Evolutionary conservation across 2,329 filamentous ascomycete genomes (phyloP).

Genomic region (Diaporthe citriasiana): DNA sequence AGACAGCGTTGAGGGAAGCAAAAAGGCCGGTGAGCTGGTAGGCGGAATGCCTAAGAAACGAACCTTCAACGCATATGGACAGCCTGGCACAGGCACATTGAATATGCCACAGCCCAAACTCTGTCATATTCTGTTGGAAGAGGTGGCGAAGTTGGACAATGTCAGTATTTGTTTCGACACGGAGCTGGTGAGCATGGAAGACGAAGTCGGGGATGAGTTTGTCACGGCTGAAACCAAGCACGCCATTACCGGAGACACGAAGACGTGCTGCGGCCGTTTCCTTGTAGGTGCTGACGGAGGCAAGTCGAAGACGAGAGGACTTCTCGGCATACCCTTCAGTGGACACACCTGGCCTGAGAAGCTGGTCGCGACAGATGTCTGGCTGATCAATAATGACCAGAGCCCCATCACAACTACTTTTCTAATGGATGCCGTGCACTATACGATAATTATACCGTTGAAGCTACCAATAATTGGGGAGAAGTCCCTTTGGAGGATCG

Average conservation of each 20-base stretch:
- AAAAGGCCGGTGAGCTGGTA: conserved; percentile 9
- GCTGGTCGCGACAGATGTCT: conserved; percentile 8
- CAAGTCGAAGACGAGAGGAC: background rate
- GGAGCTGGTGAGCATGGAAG: background rate
- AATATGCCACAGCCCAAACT: conserved; percentile 16
- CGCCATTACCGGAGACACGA: background rate
- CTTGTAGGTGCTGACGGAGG: background rate
- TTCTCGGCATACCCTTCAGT: conserved; percentile 10
- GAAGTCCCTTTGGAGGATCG: conserved; percentile 9
- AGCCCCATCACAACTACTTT: conserved; percentile 3
- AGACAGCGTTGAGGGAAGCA: background rate
- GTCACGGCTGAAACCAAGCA: background rate
- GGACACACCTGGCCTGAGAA: conserved; percentile 13
- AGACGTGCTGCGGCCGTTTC: background rate
- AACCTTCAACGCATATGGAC: background rate
- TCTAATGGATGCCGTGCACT: background rate
- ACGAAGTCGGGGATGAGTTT: background rate
- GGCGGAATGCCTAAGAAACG: background rate
- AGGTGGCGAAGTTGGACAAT: background rate
- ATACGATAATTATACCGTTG: background rate
- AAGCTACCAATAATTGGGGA: background rate
- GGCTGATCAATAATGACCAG: conserved; percentile 3
- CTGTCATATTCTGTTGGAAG: background rate
- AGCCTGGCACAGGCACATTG: background rate
- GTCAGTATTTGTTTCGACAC: background rate